Evolutionary conservation across 2,329 filamentous ascomycete species (phyloP).

Genomic region (Penicillium expansum): DNA sequence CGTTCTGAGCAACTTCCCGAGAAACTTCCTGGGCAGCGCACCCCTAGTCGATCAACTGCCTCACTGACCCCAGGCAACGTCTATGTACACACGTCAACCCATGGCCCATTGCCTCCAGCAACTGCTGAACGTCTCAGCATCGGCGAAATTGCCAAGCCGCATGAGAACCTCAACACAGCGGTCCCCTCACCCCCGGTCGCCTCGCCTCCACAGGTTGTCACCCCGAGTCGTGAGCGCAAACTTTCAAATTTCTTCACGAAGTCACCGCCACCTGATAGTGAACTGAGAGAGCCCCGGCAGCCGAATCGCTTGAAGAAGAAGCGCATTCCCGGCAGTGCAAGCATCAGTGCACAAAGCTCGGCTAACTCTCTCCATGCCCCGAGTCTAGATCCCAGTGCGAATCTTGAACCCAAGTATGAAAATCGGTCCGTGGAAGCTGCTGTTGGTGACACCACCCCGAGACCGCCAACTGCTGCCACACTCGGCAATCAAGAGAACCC

Average conservation of each 20-base stretch:
- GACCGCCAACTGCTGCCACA: constrained; percentile 32
- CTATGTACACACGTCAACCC: constrained; percentile 35
- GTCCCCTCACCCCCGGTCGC: constrained; percentile 37
- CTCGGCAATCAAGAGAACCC: constrained; percentile 27
- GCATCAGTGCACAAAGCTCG: constrained; percentile 88
- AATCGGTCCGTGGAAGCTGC: constrained; percentile 11
- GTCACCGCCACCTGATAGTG: constrained; percentile 62
- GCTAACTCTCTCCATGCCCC: constrained; percentile 66
- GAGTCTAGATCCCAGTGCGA: constrained; percentile 42
- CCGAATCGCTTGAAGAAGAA: constrained; percentile 94
- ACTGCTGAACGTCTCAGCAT: constrained; percentile 17
- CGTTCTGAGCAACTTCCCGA: background rate
- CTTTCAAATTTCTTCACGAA: constrained; percentile 67
- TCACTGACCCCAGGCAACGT: constrained; percentile 18
- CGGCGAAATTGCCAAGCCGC: constrained; percentile 16
- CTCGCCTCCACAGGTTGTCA: constrained; percentile 45
- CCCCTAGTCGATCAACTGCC: constrained; percentile 10
- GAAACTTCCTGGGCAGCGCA: constrained; percentile 6
- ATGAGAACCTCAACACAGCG: constrained; percentile 50
- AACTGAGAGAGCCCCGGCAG: constrained; percentile 61
- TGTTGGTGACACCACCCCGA: constrained; percentile 35
- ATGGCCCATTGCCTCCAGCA: constrained; percentile 31
- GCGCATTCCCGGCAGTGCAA: constrained; percentile 69
- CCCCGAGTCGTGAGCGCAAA: constrained; percentile 64
- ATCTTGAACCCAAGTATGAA: constrained; percentile 30